These are phyloP conservation scores for Xylaria venustula DNA, from an alignment of 495 filamentous ascomycete genomes.

Conservation along the genomic window DNA sequence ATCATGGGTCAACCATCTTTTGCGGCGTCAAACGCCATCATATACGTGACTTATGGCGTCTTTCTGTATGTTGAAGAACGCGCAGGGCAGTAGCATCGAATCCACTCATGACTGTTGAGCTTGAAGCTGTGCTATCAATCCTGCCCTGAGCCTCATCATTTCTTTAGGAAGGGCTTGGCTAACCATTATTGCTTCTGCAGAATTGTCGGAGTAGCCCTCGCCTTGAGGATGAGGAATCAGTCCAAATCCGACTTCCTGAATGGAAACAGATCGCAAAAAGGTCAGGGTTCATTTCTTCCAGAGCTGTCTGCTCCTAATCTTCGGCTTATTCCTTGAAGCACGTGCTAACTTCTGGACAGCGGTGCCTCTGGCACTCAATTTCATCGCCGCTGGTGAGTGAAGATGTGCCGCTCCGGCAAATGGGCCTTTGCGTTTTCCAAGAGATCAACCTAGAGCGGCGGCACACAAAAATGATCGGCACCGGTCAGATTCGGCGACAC, in stretches of 20 bases:
- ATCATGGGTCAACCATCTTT: constrained; percentile 67
- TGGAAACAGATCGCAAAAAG: constrained; percentile 72
- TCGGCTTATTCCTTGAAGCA: not conserved
- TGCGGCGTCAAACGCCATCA: constrained; percentile 70
- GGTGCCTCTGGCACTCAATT: constrained; percentile 73
- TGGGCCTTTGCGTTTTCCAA: constrained; percentile 9
- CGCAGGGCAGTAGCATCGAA: not conserved
- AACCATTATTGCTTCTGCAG: constrained; percentile 42
- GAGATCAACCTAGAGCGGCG: constrained; percentile 14
- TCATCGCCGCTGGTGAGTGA: constrained; percentile 81
- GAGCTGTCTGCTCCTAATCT: constrained; percentile 4
- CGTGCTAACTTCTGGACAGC: constrained; percentile 44
- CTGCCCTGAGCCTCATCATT: not conserved
- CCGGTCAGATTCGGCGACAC: constrained; percentile 18
- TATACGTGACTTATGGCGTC: constrained; percentile 69
- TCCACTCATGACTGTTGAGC: not conserved
- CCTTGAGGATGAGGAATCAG: constrained; percentile 67
- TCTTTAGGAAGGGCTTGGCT: no score
- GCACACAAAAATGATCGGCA: constrained; percentile 7
- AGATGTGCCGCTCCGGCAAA: constrained; percentile 18
- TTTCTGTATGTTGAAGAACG: constrained; percentile 60
- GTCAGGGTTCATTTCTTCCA: constrained; percentile 47
- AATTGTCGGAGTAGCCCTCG: constrained; percentile 60
- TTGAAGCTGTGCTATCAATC: not conserved
- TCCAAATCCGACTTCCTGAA: constrained; percentile 66